Percentiles rank a stretch among this genome's conserved stretches.
phyloP scores from a whole-genome alignment of 345 rosid genomes.

The Eucalyptus cloeziana region DNA sequence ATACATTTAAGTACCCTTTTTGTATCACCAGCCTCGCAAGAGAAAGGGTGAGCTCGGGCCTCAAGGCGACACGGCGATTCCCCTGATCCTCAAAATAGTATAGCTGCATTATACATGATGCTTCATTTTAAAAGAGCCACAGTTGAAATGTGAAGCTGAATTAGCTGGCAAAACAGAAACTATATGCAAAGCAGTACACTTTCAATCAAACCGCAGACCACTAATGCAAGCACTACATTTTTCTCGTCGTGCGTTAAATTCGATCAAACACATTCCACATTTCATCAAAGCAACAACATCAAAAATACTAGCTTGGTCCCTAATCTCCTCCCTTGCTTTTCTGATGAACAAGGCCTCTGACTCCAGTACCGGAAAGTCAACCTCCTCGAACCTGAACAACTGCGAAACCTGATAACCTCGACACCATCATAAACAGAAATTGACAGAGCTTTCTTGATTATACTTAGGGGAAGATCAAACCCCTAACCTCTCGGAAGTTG shows the following conservation, averaged over 20 bases:
- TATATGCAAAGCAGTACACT: neutral
- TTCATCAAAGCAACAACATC: neutral
- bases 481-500: conserved; percentile 69
- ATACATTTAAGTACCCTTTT: conserved; percentile 51
- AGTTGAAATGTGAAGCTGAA: neutral
- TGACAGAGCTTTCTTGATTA: neutral
- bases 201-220: neutral
- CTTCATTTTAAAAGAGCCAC: neutral
- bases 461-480: neutral
- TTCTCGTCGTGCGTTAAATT: neutral
- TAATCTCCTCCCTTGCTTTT: conserved; percentile 93
- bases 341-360: conserved; percentile 75
- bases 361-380: conserved; percentile 83
- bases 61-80: conserved; percentile 91
- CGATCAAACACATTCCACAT: neutral
- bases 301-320: conserved; percentile 52
- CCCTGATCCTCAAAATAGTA: conserved; percentile 93
- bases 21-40: conserved; percentile 87
- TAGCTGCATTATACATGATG: conserved; percentile 29
- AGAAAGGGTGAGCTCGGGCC: conserved; percentile 97
- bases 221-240: neutral
- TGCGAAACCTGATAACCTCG: conserved; percentile 38
- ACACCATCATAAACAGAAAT: neutral
- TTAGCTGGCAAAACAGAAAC: neutral
- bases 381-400: conserved; percentile 78